Evolutionary conservation across 176 grass and related monocot species (phyloP), one percentile per base, ranked within the genome.

Genomic region (Ensete ventricosum): DNA sequence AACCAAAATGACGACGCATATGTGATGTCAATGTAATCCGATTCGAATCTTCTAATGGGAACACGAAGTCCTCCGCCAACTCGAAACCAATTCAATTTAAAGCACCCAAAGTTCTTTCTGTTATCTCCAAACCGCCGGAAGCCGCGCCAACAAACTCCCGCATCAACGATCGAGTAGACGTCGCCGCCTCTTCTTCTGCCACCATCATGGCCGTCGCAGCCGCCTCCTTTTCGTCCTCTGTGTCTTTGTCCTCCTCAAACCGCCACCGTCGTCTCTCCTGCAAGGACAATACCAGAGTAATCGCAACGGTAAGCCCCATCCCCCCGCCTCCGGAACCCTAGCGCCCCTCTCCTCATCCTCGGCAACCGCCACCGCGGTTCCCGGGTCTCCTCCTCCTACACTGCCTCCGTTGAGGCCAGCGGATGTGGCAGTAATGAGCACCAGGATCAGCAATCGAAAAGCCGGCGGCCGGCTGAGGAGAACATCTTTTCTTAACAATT

Each of bases 401-500:
- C 54, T 34, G n/a, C 80, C 21, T 14, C 14, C 13, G 12, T 26
- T 17, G 27, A 24, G 14, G 26, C 5, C 12, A 43, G 65, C 20
- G 65, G 65, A 29, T 43, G 34, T 43, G 3, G 34, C 34, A 34
- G 26, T 1, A n/a, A 14, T 13, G 25, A 17, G 20, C 11, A 17
- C 25, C 65, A 67, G 6, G 34, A 43, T 43, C 65, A 48, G 12
- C 65, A 17, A 14, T 29, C 22, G 69, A 96, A 88, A 76, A 80
- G 80, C 78, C 85, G 87, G 14, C 89, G 93, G 17, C 64, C 93
- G 29, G 69, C 87, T 21, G 93, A 92, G 11, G 93, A 96, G 85
- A 92, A 96, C 81, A 96, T 96, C 82, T 23, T 23, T 23, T 23
- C 22, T 23, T 23, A 23, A 23, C 22, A 23, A 23, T 23, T 23